These are phyloP conservation scores for Tephrocybe sp. DNA, from an alignment of 768 basidiomycete genomes.

Conservation along the genomic window DNA sequence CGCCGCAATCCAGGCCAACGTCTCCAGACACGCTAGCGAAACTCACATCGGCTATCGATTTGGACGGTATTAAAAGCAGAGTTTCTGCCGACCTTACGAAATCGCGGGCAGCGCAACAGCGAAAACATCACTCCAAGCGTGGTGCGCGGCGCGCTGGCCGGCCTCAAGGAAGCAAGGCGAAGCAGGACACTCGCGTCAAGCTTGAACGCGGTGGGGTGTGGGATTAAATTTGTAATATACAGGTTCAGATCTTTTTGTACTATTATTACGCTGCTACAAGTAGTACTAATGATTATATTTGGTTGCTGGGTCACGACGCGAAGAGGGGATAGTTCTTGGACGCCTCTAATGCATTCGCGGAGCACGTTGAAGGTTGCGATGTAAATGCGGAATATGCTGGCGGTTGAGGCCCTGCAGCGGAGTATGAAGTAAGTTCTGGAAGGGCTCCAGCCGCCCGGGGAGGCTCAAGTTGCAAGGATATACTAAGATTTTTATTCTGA, in stretches of 20 bases:
- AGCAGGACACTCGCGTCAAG: constrained; percentile 70
- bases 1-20: constrained; percentile 48
- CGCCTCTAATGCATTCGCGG: not conserved
- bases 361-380: not conserved
- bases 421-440: constrained; percentile 2
- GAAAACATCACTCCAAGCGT: constrained; percentile 79
- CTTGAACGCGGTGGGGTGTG: constrained; percentile 60
- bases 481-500: constrained; percentile 32
- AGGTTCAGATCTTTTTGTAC: constrained; percentile 3
- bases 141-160: constrained; percentile 62
- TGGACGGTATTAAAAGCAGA: constrained; percentile 53
- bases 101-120: constrained; percentile 58
- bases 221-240: constrained; percentile 38
- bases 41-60: constrained; percentile 39
- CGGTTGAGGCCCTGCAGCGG: not conserved
- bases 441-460: not conserved
- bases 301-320: not conserved
- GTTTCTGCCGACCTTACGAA: constrained; percentile 65
- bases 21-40: constrained; percentile 44
- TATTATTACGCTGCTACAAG: not conserved
- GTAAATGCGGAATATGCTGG: not conserved
- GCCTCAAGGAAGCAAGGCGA: constrained; percentile 82
- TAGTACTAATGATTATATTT: not conserved
- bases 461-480: constrained; percentile 8
- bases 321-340: constrained; percentile 1